Conservation (phyloP, 371 early-diverging fungal genomes). For the Lichtheimia ramosa region DNA sequence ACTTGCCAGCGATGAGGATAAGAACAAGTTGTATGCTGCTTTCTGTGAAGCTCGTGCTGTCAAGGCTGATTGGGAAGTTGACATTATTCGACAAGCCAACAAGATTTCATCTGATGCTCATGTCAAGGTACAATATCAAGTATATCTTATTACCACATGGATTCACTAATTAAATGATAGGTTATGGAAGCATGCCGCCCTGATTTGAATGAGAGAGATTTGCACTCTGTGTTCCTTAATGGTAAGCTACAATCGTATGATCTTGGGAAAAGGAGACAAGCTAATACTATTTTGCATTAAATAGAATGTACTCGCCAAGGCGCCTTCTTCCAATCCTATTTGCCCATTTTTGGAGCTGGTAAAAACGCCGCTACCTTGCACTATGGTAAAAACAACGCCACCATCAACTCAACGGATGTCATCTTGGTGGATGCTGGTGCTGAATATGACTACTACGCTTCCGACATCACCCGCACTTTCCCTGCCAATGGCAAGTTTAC, state of each 20-base stretch:
- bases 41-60: constrained; percentile 77
- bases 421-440: constrained; percentile 90
- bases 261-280: not conserved
- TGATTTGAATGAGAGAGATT: constrained; percentile 69
- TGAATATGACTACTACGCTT: constrained; percentile 79
- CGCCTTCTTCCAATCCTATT: constrained; percentile 82
- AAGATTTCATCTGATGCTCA: constrained; percentile 81
- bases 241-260: constrained; percentile 14
- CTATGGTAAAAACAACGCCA: constrained; percentile 73
- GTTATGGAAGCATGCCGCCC: constrained; percentile 68
- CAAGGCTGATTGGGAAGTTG: constrained; percentile 80
- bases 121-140: constrained; percentile 33
- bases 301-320: constrained; percentile 62
- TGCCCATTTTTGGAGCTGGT: constrained; percentile 83
- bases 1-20: constrained; percentile 25
- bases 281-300: not conserved
- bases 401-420: constrained; percentile 43
- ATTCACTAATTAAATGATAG: constrained; percentile 14
- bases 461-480: constrained; percentile 90
- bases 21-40: constrained; percentile 50
- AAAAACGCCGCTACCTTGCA: constrained; percentile 82
- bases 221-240: constrained; percentile 78
- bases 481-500: constrained; percentile 83
- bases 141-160: not conserved
- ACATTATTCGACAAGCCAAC: constrained; percentile 74